Base-by-base conservation (phyloP, 495 filamentous ascomycete genomes). In the Parachaetomium inaequale region DNA sequence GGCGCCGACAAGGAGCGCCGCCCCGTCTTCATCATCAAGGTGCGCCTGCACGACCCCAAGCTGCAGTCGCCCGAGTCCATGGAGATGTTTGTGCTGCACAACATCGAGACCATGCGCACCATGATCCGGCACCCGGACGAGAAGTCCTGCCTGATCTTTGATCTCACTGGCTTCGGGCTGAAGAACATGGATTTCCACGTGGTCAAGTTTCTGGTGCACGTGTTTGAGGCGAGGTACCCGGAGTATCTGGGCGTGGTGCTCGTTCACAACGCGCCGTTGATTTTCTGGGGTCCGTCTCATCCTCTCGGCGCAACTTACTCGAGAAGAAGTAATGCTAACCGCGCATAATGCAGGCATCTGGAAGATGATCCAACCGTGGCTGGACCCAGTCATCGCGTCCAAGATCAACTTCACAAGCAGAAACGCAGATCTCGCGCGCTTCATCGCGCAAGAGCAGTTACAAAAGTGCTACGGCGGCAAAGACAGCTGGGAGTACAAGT, bases 131-230 rank as follows among this genome's bases (percentile, higher is more conserved):
- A 55, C 19, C 51, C 60, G n/a, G 10, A 17, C 21, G 60, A 62
- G 60, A 62, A 62, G 60, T 28, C 60, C 15, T 55, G 51, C 26
- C 60, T 62, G 21, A 55, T 62, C 21, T 62, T 62, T 21, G 60
- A 62, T 17, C 52, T 62, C 12, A 62, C 60, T 7, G 60, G 60
- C 14, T 62, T 62, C 21, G 60, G 60, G 25, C 21, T 62, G n/a
- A 55, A 50, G 40, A 62, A 62, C 19, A 62, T 62, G 60, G 60
- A 62, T 23, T 62, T 62, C 17, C 60, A 56, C 31, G 60, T 62
- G 7, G 60, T 62, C 60, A 62, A 57, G 43, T 62, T 62, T 17
- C 21, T 62, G n/a, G 51, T 62, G 1, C 60, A 55, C 28, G 60
- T 56, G 2, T 62, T 62, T 47, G 60, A 62, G 45, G 60, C 60